Evolutionary conservation across 768 basidiomycete species (phyloP).

Genomic region (Suillus clintonianus): DNA sequence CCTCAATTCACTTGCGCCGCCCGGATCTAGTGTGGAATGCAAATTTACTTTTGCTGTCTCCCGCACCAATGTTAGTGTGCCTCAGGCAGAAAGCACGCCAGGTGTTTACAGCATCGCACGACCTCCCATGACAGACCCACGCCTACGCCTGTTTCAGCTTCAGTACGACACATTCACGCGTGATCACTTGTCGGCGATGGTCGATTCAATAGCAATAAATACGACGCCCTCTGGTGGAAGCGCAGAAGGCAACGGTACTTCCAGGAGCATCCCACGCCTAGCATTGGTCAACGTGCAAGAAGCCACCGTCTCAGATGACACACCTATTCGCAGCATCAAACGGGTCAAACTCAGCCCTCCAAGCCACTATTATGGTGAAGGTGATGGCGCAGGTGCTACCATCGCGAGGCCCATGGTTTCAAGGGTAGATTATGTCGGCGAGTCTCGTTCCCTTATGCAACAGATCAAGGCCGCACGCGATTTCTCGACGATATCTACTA

Average conservation of each 20-base stretch:
- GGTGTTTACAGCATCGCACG: constrained; percentile 20
- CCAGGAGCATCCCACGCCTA: constrained; percentile 45
- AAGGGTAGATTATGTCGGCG: constrained; percentile 75
- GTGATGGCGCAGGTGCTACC: constrained; percentile 45
- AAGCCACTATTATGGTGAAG: constrained; percentile 58
- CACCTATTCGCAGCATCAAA: constrained; percentile 73
- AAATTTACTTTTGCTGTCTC: constrained; percentile 80
- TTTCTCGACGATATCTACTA: constrained; percentile 74
- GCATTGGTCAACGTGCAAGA: constrained; percentile 51
- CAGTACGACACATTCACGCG: constrained; percentile 97
- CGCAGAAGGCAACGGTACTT: constrained; percentile 43
- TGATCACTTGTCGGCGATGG: constrained; percentile 90
- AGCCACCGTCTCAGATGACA: constrained; percentile 40
- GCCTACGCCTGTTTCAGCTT: constrained; percentile 86
- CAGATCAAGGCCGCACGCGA: constrained; percentile 78
- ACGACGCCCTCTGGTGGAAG: constrained; percentile 63
- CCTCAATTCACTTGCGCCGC: constrained; percentile 8
- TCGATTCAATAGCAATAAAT: constrained; percentile 90
- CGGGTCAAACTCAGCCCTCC: constrained; percentile 77
- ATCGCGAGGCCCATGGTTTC: constrained; percentile 49
- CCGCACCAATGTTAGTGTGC: constrained; percentile 37
- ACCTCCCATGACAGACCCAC: constrained; percentile 61
- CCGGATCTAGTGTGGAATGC: constrained; percentile 45
- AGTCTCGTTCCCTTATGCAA: constrained; percentile 76
- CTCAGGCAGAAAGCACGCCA: constrained; percentile 69